phyloP scores from a whole-genome alignment of 2,329 filamentous ascomycete genomes.

The Talaromyces amestolkiae region DNA sequence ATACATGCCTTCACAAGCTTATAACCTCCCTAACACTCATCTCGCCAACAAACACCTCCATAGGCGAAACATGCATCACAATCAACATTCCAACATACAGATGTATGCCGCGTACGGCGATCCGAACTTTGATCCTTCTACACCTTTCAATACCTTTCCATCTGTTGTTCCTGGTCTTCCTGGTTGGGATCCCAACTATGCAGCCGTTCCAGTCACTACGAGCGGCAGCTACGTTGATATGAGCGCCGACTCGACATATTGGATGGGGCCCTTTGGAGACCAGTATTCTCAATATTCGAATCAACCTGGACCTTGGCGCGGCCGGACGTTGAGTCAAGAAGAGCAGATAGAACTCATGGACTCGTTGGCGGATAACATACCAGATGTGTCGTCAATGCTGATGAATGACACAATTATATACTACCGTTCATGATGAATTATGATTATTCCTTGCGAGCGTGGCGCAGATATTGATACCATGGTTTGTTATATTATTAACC shows the following conservation, averaged over 20 bases:
- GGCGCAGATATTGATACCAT: background rate
- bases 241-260: constrained; percentile 40
- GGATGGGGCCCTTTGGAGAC: constrained; percentile 44
- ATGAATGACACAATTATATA: constrained; percentile 14
- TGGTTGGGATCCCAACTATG: constrained; percentile 44
- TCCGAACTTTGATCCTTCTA: constrained; percentile 36
- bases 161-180: constrained; percentile 41
- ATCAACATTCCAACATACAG: constrained; percentile 24
- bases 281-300: constrained; percentile 50
- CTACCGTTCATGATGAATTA: constrained; percentile 17
- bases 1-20: constrained; percentile 23
- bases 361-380: constrained; percentile 63
- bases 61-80: constrained; percentile 19
- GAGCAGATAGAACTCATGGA: constrained; percentile 83
- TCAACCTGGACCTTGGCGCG: constrained; percentile 47
- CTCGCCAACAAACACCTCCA: constrained; percentile 18
- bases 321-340: constrained; percentile 70
- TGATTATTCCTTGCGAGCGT: background rate
- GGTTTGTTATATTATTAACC: background rate
- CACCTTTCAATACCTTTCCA: constrained; percentile 41
- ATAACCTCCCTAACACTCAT: constrained; percentile 21
- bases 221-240: constrained; percentile 36
- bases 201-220: constrained; percentile 37
- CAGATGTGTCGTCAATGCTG: constrained; percentile 39
- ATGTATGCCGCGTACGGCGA: constrained; percentile 27